Evolutionary conservation across 345 rosid species (phyloP), one percentile per base, ranked within the genome.

Genomic region (Aquilaria yunnanensis): DNA sequence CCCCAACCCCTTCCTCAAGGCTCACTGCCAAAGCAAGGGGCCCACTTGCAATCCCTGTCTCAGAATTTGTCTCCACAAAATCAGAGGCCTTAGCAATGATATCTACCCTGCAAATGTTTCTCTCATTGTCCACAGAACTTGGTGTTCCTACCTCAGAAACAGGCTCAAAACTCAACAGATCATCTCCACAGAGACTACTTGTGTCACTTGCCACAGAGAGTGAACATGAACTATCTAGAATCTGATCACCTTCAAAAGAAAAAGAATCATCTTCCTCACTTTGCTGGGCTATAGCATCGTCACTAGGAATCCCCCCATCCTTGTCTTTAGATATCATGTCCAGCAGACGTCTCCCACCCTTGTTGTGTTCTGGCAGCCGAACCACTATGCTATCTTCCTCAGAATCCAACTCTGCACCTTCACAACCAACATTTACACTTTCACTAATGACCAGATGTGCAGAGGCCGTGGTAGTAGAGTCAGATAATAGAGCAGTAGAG

Each of bases 141-240:
- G 71, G 66, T 48, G 70, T 66, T 68, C 81, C 83, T 59, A 68
- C 31, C 66, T 75, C 88, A 50, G 82, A 74, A 59, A 23, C 47
- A 62, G 79, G 58, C 67, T 85, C 89, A n/a, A 81, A 62, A 69
- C 68, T 60, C 68, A 71, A 57, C 47, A 76, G 70, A 59, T 88
- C 95, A 11, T 88, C 91, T n/a, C 85, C 91, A 63, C 77, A 83
- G 65, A 85, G 74, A 77, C 91, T 85, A 68, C 89, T 85, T n/a
- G 84, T 79, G 74, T 83, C 95, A 67, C 95, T 87, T 23, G 82
- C 73, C 66, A 81, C 78, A 5, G 89, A 87, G 61, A 73, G 67
- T 47, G 87, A 86, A 76, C 83, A 86, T n/a, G 77, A 76, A 66
- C 77, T 69, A 66, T 81, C 86, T 14, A 80, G 68, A 76, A 74